A percentile compares a stretch with the other conserved stretches of the same genome.
These are phyloP conservation scores for Candida dajiaensis DNA, from an alignment of 805 yeast species.

Conservation along the genomic window DNA sequence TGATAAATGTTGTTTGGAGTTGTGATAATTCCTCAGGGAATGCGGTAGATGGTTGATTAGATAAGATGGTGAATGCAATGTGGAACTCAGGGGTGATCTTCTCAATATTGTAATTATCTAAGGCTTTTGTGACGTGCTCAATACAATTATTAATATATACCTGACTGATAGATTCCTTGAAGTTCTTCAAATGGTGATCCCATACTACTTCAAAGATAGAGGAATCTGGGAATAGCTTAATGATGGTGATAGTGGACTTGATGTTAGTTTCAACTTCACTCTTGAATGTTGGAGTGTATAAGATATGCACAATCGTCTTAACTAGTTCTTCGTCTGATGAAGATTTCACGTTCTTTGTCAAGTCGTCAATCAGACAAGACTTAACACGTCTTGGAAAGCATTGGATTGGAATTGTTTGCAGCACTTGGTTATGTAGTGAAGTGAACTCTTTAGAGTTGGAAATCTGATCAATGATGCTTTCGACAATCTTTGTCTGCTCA, in stretches of 20 bases:
- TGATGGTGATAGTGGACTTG: conserved; percentile 16
- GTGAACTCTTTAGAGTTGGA: conserved; percentile 4
- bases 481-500: conserved; percentile 40
- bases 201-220: conserved; percentile 33
- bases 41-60: not conserved
- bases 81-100: conserved; percentile 7
- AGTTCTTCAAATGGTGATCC: conserved; percentile 34
- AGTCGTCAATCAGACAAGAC: conserved; percentile 22
- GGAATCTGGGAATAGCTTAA: conserved; percentile 13
- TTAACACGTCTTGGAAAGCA: conserved; percentile 36
- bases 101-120: conserved; percentile 5
- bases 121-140: conserved; percentile 11
- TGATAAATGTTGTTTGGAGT: conserved; percentile 8
- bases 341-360: conserved; percentile 10
- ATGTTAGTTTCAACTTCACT: conserved; percentile 44
- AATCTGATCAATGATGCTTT: conserved; percentile 23
- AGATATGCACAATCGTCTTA: conserved; percentile 31
- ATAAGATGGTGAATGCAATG: conserved; percentile 14
- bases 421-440: conserved; percentile 3
- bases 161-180: conserved; percentile 24
- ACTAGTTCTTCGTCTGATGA: conserved; percentile 7
- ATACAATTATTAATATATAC: conserved; percentile 20
- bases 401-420: conserved; percentile 40
- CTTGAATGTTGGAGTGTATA: conserved; percentile 47
- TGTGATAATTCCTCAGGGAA: not conserved